Conservation (phyloP, 257 asterid species). For the Scutellaria baicalensis region DNA sequence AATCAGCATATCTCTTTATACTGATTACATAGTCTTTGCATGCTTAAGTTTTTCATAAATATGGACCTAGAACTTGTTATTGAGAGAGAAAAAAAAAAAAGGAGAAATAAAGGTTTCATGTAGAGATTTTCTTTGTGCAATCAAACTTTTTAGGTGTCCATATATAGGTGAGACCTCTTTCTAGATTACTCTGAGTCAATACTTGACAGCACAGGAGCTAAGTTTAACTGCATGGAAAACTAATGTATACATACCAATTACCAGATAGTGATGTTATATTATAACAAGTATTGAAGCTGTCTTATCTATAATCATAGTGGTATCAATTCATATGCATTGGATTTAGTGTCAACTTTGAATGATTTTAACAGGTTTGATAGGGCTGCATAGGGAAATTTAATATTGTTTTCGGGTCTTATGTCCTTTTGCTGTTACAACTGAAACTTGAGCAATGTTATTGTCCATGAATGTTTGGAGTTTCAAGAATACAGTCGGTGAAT, state of each 20-base stretch:
- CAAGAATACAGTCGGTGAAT: background rate
- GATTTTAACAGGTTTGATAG: background rate
- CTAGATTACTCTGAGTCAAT: background rate
- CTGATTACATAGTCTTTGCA: background rate
- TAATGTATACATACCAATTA: background rate
- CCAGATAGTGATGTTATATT: background rate
- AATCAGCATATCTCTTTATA: conserved; percentile 14
- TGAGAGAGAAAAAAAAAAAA: background rate
- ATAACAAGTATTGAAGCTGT: background rate
- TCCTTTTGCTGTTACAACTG: background rate
- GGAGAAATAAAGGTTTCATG: background rate
- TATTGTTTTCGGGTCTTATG: background rate
- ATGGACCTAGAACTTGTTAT: background rate
- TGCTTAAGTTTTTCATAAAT: background rate
- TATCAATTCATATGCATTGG: background rate
- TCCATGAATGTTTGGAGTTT: background rate
- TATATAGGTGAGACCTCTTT: background rate
- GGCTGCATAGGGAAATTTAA: background rate
- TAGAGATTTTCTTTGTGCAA: background rate
- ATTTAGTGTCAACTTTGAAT: background rate
- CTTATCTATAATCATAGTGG: background rate
- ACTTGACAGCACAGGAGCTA: background rate
- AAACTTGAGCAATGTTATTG: background rate
- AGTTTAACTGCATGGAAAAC: background rate
- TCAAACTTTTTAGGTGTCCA: background rate